Evolutionary conservation across 2,329 filamentous ascomycete genomes (phyloP), one percentile per base, ranked within the genome.

Genomic region (Immersiporthe knoxdaviesiana): DNA sequence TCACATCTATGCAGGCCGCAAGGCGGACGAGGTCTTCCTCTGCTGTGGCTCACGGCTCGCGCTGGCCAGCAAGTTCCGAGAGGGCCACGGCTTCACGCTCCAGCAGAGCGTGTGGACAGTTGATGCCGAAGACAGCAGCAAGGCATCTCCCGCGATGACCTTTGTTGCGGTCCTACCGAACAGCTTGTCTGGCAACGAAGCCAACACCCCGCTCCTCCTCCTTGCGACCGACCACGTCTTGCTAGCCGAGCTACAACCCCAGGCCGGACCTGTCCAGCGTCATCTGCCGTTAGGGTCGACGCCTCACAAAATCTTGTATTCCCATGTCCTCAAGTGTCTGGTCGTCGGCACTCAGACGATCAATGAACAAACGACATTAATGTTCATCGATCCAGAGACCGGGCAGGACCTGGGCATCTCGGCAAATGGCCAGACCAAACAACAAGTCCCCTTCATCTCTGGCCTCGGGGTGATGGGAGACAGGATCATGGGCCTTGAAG

Each of bases 401-500:
- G 88, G 88, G 1, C 74, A 77, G 6, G 81, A 86, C 67, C 74
- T 90, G 1, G 87, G 87, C 0, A 11, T 52, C 16, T 62, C 67
- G 27, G n/a, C 54, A 3, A 67, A 83, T 79, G 54, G 78, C 79
- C 2, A 80, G 78, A 21, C 77, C 14, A 67, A 30, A 63, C 64
- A 80, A 4, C 75, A 78, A 0, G 77, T 82, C 0, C 79, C 84
- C 1, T 86, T 84, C 68, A 85, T 90, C 39, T 83, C 82, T 21
- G 85, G 85, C 3, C 80, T 93, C 21, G 87, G 86, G 1, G 83
- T 86, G 59, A 72, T 78, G 0, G 85, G 85, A 0, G 89, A 91
- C 71, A 83, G 83, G 52, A 85, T 94, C 1, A 82, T 87, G 58
- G 83, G 86, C 1, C 77, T 94, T 10, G 77, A 85, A 1, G 88